Evolutionary conservation across 371 early-diverging fungal genomes (phyloP).

Genomic region (Fennellomyces sp.): DNA sequence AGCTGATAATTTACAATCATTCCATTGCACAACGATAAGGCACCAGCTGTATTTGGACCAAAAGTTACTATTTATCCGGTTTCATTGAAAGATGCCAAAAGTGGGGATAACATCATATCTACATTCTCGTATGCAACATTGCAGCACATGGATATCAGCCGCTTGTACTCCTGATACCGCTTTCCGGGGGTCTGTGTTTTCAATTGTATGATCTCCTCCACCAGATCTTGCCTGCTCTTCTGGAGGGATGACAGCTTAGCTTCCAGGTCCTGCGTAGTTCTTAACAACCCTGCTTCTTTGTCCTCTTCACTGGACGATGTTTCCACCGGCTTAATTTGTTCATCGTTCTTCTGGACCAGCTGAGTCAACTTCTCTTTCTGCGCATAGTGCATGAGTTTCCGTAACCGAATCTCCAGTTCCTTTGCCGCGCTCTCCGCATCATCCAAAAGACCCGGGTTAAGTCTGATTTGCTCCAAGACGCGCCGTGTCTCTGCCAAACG

Average conservation of each 20-base stretch:
- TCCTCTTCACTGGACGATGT: background rate
- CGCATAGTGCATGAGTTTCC: constrained; percentile 15
- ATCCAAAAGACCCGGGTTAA: constrained; percentile 5
- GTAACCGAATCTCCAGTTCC: constrained; percentile 11
- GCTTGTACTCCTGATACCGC: constrained; percentile 49
- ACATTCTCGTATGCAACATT: constrained; percentile 52
- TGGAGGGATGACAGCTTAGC: constrained; percentile 10
- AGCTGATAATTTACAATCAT: too few relatives aligned
- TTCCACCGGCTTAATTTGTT: background rate
- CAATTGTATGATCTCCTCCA: constrained; percentile 22
- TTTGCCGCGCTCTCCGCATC: constrained; percentile 1
- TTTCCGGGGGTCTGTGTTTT: constrained; percentile 30
- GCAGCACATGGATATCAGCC: constrained; percentile 51
- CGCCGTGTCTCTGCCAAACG: constrained; percentile 17
- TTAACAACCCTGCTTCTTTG: background rate
- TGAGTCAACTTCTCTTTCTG: constrained; percentile 16
- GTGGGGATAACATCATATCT: constrained; percentile 44
- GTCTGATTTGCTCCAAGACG: constrained; percentile 12
- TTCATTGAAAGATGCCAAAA: constrained; percentile 45
- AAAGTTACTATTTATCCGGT: constrained; percentile 10
- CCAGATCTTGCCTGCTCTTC: constrained; percentile 17
- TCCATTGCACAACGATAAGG: too few relatives aligned
- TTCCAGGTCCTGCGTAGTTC: constrained; percentile 1
- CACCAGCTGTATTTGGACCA: too few relatives aligned
- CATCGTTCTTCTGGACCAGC: constrained; percentile 7